phyloP scores from a whole-genome alignment of 495 filamentous ascomycete genomes.

The Aspergillus ostianus region DNA sequence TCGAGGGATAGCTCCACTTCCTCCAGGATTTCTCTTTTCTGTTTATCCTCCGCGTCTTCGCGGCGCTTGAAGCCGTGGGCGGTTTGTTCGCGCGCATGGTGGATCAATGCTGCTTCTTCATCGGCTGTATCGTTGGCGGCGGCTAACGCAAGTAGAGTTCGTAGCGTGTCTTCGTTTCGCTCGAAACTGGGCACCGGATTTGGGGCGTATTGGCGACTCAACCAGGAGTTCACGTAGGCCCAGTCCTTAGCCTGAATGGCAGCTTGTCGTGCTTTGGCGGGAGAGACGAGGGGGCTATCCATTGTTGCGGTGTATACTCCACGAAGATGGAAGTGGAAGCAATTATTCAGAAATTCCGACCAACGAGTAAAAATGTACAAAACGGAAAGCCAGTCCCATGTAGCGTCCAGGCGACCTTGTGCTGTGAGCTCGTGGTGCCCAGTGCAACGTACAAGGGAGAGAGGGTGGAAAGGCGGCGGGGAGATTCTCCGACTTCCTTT shows the following conservation, averaged over 20 bases:
- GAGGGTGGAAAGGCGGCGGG: neutral
- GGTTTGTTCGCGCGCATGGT: conserved; percentile 41
- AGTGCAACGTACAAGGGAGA: neutral
- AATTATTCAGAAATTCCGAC: neutral
- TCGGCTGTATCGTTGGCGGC: conserved; percentile 78
- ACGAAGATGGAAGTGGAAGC: too few relatives aligned
- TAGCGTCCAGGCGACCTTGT: neutral
- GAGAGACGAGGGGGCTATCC: conserved; percentile 43
- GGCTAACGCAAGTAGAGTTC: conserved; percentile 70
- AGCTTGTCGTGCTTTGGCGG: conserved; percentile 47
- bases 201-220: conserved; percentile 64
- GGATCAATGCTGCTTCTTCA: conserved; percentile 62
- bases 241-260: conserved; percentile 73
- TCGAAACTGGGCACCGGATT: conserved; percentile 68
- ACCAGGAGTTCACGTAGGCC: conserved; percentile 83
- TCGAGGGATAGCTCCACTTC: conserved; percentile 41
- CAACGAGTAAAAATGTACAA: neutral
- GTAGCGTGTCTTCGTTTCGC: conserved; percentile 79
- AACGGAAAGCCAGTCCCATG: neutral
- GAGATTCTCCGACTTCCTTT: conserved; percentile 2
- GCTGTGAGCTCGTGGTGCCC: too few relatives aligned
- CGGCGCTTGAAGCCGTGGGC: conserved; percentile 32
- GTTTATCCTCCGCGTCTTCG: conserved; percentile 31
- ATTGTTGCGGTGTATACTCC: too few relatives aligned
- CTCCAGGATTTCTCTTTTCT: conserved; percentile 38